These are phyloP conservation scores for Leccinum fibrillosum DNA, from an alignment of 768 basidiomycete genomes.

Conservation along the genomic window DNA sequence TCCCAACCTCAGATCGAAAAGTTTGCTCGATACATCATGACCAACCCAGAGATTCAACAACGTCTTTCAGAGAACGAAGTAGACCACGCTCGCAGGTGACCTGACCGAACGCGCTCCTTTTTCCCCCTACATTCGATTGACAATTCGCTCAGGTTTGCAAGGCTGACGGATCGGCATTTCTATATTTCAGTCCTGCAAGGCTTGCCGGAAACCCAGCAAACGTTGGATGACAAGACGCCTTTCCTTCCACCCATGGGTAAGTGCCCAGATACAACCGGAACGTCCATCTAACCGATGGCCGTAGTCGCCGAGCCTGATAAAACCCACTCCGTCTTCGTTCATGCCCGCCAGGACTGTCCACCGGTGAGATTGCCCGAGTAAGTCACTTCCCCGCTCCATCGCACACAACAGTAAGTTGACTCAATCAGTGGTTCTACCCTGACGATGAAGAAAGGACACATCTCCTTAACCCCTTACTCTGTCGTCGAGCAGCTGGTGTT, in stretches of 20 bases:
- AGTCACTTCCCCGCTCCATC: conserved; percentile 22
- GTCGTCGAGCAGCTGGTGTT: conserved; percentile 72
- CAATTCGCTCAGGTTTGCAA: conserved; percentile 56
- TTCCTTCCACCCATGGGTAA: conserved; percentile 76
- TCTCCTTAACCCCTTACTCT: conserved; percentile 74
- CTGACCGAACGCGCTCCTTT: background rate
- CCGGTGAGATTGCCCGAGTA: conserved; percentile 69
- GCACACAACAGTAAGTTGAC: background rate
- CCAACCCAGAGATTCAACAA: conserved; percentile 68
- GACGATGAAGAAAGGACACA: conserved; percentile 77
- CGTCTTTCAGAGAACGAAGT: conserved; percentile 81
- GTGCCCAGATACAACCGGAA: conserved; percentile 21
- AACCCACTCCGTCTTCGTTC: conserved; percentile 74
- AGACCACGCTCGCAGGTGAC: conserved; percentile 72
- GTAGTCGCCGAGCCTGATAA: conserved; percentile 79
- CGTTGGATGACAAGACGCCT: conserved; percentile 69
- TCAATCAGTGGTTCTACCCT: conserved; percentile 59
- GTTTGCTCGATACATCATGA: conserved; percentile 75
- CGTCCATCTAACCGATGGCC: conserved; percentile 2
- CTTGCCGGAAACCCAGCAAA: conserved; percentile 72
- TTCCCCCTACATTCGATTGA: background rate
- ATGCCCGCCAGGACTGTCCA: conserved; percentile 69
- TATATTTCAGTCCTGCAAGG: conserved; percentile 77
- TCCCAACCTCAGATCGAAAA: conserved; percentile 68
- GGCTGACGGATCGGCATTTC: conserved; percentile 75